Evolutionary conservation across 139 green algal genomes (phyloP).

Genomic region (Coccomyxa sp.): DNA sequence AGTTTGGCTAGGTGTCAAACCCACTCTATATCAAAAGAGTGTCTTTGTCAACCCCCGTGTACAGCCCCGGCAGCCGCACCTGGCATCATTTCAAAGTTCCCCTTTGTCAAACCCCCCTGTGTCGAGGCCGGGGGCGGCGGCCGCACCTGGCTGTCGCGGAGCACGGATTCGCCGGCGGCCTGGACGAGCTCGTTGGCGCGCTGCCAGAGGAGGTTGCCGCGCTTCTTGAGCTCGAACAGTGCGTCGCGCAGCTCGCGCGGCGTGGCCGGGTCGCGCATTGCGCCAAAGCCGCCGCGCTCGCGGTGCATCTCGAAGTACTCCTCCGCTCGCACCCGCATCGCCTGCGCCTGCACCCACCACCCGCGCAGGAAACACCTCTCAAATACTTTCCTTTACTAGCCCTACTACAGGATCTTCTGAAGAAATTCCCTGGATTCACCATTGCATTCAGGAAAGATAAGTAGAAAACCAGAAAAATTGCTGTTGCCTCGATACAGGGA

Average conservation of each 20-base stretch:
- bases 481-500: not conserved
- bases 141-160: slow-evolving; percentile 44
- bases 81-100: too few species aligned
- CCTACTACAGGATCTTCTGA: too few species aligned
- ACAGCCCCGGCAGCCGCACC: too few species aligned
- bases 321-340: slow-evolving; percentile 2
- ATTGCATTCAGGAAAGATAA: too few species aligned
- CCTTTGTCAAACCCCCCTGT: too few species aligned
- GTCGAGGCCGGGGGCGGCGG: too few species aligned
- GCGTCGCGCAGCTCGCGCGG: not conserved
- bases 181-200: not conserved
- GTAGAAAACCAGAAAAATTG: not conserved
- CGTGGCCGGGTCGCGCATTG: not conserved
- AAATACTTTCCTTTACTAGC: too few species aligned
- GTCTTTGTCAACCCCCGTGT: too few species aligned
- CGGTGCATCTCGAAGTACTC: not conserved
- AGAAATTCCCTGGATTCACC: too few species aligned
- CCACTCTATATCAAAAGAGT: too few species aligned
- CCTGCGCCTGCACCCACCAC: not conserved
- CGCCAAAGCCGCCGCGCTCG: not conserved
- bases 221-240: not conserved
- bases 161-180: slow-evolving; percentile 23
- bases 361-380: too few species aligned
- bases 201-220: not conserved
- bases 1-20: too few species aligned